Evolutionary conservation across 352 stramenopile species (phyloP), one percentile per base, ranked within the genome.

Genomic region (Thraustochytrium striatum): DNA sequence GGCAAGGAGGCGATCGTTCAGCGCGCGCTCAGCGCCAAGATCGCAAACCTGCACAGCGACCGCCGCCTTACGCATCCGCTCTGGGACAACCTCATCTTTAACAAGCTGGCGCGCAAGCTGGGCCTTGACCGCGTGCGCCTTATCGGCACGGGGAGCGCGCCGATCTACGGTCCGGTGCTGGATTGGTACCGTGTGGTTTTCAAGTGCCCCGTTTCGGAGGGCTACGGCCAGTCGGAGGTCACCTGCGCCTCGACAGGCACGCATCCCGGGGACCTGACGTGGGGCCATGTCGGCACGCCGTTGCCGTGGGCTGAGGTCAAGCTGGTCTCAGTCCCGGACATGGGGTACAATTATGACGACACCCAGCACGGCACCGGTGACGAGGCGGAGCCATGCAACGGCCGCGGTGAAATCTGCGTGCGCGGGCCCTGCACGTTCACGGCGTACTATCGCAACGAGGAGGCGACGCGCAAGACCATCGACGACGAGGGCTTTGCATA

Each of bases 191-290:
- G 94, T 58, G 91, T 95, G 57, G 86, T 97, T 35, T 89, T 98
- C 35, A 90, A 89, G 69, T 89, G 90, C n/a, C 87, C 89, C 0
- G 90, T 98, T 5, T 83, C 95, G 0, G 92, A 98, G 84, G 94
- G 93, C 41, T 98, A 98, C 81, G 95, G 95, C 8, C 89, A 98
- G 81, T 98, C 93, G 0, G 94, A 98, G 85, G 96, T 92, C 28
- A 84, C 89, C 33, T 93, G 91, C 0, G 89, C 84, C 25, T 84
- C 91, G 1, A 92, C 90, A 3, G 79, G 97, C 21, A 87, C 88
- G 52, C 81, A 87, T 57, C 80, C 83, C 0, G 84, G 87, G 57
- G 90, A 94, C 81, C 86, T 89, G 33, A 91, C 86, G 41, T 89
- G 90, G 3, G 90, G 93, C 2, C 94, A 98, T 86, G 94, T 98